These are phyloP conservation scores for Xanthoceras sorbifolium DNA, from an alignment of 345 rosid species.

Conservation along the genomic window DNA sequence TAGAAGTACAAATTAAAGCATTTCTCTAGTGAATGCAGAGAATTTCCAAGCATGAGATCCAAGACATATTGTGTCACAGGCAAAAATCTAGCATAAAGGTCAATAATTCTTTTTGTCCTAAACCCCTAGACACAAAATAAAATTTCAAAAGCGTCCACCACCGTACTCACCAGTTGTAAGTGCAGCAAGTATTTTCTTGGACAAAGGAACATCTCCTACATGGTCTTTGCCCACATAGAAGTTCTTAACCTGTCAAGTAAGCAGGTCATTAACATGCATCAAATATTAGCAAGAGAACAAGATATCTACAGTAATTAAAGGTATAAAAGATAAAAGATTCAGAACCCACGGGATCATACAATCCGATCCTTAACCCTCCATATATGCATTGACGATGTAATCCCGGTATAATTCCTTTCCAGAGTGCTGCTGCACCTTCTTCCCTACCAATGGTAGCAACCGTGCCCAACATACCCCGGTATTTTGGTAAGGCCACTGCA, in stretches of 20 bases:
- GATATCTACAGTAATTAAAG: neutral
- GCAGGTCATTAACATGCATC: neutral
- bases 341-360: constrained; percentile 92
- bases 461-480: constrained; percentile 90
- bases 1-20: neutral
- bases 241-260: constrained; percentile 65
- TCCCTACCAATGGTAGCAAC: constrained; percentile 90
- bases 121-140: neutral
- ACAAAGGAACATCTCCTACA: constrained; percentile 93
- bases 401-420: constrained; percentile 97
- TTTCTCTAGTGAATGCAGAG: neutral
- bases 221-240: constrained; percentile 79
- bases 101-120: neutral
- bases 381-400: constrained; percentile 92
- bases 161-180: constrained; percentile 86
- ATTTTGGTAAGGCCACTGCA: constrained; percentile 58
- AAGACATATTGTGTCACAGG: neutral
- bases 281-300: constrained; percentile 16
- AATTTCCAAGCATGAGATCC: neutral
- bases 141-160: constrained; percentile 1
- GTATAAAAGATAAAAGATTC: constrained; percentile 10
- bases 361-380: constrained; percentile 95
- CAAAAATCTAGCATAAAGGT: neutral
- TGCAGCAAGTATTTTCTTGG: constrained; percentile 95
- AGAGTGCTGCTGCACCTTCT: constrained; percentile 86